Evolutionary conservation across 108 stramenopile genomes (phyloP).

Genomic region (Fistulifera pelliculosa): DNA sequence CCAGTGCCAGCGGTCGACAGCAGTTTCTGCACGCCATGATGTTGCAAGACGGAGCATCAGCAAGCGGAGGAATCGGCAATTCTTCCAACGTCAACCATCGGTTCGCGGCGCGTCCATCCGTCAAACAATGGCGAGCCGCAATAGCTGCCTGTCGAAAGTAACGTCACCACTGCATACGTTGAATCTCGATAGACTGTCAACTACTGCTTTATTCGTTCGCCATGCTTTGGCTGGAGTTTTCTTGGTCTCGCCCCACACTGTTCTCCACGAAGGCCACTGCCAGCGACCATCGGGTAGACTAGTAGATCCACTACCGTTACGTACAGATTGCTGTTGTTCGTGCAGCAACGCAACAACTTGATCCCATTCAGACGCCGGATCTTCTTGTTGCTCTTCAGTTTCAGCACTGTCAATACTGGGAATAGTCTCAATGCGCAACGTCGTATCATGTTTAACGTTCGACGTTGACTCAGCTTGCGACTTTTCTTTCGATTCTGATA

Average conservation of each 20-base stretch:
- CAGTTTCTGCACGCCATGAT: slow-evolving; percentile 69
- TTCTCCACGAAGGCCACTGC: slow-evolving; percentile 5
- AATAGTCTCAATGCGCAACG: no score
- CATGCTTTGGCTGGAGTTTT: neutral
- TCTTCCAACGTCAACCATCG: slow-evolving; percentile 53
- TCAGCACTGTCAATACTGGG: no score
- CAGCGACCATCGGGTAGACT: neutral
- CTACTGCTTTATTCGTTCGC: slow-evolving; percentile 2
- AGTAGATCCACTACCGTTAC: no score
- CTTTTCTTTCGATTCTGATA: neutral
- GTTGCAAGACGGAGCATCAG: slow-evolving; percentile 74
- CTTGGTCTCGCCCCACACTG: neutral
- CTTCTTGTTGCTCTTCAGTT: no score
- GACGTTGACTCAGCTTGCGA: no score
- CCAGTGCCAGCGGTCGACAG: slow-evolving; percentile 81
- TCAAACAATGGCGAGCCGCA: slow-evolving; percentile 69
- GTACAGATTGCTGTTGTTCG: no score
- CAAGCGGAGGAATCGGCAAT: slow-evolving; percentile 73
- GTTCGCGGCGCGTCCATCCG: slow-evolving; percentile 67
- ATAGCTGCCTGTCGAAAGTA: slow-evolving; percentile 84
- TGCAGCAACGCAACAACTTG: no score
- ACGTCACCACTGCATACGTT: slow-evolving; percentile 83
- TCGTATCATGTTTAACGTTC: no score
- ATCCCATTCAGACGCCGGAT: no score
- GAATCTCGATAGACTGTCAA: slow-evolving; percentile 59